Conservation (phyloP, 2,329 filamentous ascomycete genomes). For the Simplicillium aogashimaense region DNA sequence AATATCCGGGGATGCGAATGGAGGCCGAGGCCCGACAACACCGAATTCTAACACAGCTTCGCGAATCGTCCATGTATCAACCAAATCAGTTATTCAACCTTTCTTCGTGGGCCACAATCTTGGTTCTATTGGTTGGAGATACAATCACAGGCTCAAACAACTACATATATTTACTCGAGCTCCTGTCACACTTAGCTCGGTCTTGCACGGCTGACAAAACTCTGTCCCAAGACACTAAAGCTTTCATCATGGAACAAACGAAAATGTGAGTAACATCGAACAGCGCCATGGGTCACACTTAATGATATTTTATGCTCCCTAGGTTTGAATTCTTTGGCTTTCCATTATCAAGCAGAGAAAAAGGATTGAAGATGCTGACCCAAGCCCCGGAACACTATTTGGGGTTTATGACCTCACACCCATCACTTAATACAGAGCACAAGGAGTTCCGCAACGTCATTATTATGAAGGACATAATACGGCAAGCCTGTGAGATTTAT, state of each 20-base stretch:
- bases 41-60: constrained; percentile 23
- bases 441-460: constrained; percentile 11
- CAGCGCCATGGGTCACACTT: too few species aligned
- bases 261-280: constrained; percentile 15
- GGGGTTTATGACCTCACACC: constrained; percentile 15
- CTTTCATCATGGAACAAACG: constrained; percentile 20
- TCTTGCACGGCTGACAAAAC: constrained; percentile 10
- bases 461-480: constrained; percentile 14
- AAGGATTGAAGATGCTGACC: constrained; percentile 14
- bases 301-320: background rate
- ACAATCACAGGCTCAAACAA: constrained; percentile 29
- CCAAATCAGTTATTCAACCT: constrained; percentile 22
- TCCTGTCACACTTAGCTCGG: constrained; percentile 20
- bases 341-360: constrained; percentile 16
- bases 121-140: constrained; percentile 28
- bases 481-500: constrained; percentile 16
- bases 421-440: constrained; percentile 5
- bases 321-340: constrained; percentile 21
- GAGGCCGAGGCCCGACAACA: constrained; percentile 23
- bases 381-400: constrained; percentile 14
- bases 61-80: constrained; percentile 15
- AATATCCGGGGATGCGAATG: constrained; percentile 17
- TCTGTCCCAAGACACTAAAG: constrained; percentile 9
- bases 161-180: constrained; percentile 23
- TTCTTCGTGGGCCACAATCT: constrained; percentile 24